Evolutionary conservation across 257 asterid species (phyloP).

Genomic region (Petunia secreta): DNA sequence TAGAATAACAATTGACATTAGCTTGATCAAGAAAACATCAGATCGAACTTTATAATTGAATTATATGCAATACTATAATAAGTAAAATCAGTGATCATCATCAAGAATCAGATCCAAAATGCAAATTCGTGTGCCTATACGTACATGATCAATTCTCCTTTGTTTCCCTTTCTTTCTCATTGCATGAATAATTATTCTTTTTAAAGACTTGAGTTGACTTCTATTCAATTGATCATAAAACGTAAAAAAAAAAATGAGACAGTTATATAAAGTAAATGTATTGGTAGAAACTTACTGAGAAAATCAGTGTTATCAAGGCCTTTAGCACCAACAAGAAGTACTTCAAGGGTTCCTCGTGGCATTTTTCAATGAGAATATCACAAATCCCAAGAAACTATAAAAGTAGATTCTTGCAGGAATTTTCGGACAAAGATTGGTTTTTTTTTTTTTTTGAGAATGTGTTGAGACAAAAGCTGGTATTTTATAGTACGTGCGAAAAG

Average conservation of each 20-base stretch:
- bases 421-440: neutral
- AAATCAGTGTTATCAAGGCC: constrained; percentile 65
- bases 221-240: neutral
- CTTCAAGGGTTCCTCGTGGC: constrained; percentile 62
- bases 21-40: neutral
- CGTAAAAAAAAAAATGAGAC: neutral
- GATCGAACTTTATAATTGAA: neutral
- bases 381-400: neutral
- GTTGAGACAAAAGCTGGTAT: neutral
- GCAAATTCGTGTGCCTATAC: neutral
- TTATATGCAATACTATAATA: neutral
- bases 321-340: constrained; percentile 54
- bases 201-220: neutral
- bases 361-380: constrained; percentile 28
- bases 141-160: neutral
- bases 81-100: neutral
- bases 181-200: neutral
- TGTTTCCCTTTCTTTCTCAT: neutral
- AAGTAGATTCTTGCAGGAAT: neutral
- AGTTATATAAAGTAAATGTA: neutral
- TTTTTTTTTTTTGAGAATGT: neutral
- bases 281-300: constrained; percentile 42
- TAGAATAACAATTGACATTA: neutral
- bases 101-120: neutral
- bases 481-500: neutral